Evolutionary conservation across 441 rosid genomes (phyloP).

Genomic region (Sinapis alba): DNA sequence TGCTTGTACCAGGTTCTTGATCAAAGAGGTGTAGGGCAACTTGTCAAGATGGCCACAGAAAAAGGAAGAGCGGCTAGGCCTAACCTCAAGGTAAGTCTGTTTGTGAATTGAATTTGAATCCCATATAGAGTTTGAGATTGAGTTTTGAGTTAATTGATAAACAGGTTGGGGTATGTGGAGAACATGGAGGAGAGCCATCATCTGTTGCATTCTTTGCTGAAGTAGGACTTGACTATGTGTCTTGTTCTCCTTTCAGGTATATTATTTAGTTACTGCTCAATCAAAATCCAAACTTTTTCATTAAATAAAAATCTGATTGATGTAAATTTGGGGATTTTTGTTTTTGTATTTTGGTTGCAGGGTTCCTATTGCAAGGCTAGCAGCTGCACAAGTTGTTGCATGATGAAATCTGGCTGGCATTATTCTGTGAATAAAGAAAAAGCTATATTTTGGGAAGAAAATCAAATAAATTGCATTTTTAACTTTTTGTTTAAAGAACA

Average conservation of each 20-base stretch:
- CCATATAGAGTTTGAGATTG: neutral
- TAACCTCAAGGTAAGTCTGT: constrained; percentile 64
- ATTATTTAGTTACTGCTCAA: neutral
- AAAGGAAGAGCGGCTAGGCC: constrained; percentile 88
- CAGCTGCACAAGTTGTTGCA: constrained; percentile 88
- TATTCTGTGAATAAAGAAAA: constrained; percentile 23
- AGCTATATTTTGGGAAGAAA: neutral
- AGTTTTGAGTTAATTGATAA: neutral
- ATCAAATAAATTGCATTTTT: constrained; percentile 5
- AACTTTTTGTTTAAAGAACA: neutral
- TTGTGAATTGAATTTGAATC: neutral
- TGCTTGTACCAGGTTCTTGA: constrained; percentile 72
- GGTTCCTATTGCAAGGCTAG: constrained; percentile 98
- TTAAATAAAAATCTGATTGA: neutral
- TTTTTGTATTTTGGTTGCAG: constrained; percentile 39
- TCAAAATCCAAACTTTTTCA: neutral
- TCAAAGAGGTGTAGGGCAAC: constrained; percentile 90
- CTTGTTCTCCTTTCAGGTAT: constrained; percentile 86
- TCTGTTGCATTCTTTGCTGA: constrained; percentile 90
- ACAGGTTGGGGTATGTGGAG: constrained; percentile 95
- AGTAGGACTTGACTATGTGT: constrained; percentile 90
- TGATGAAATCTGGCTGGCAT: constrained; percentile 28
- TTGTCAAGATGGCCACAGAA: constrained; percentile 84
- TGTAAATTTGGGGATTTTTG: neutral
- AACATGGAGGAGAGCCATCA: constrained; percentile 97